Evolutionary conservation across 78 protist genomes (phyloP), one percentile per base, ranked within the genome.

Genomic region (Anaeramoeba flamelloides): DNA sequence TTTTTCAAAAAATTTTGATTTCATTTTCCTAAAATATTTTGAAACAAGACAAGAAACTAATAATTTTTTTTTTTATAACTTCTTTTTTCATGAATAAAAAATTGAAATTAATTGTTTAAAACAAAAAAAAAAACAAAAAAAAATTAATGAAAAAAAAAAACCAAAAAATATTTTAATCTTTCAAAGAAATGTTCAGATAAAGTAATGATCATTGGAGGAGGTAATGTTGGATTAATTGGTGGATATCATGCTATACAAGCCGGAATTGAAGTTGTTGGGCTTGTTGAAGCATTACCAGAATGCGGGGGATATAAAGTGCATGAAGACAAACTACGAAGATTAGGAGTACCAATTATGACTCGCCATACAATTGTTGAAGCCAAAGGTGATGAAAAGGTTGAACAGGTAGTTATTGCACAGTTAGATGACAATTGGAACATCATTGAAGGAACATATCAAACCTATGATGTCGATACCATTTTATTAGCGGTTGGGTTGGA

Each of bases 211-310:
- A 38, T 77, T 2, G 80, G 80, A 4, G 80, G 80, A 2, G 80
- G 80, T 1, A 77, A 77, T 4, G 80, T 77, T 31, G 80, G 80
- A 17, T n/a, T 77, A 38, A 4, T 77, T 31, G 78, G 37, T 37
- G 78, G 78, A 22, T 77, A 77, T 41, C 80, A 77, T 2, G 80
- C 80, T 1, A 77, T 77, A 1, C 80, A 77, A 4, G 80, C 80
- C 2, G 80, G 80, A 2, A 77, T 77, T 1, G 80, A 77, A 4
- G 80, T 77, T 17, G 80, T 77, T 2, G 38, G 32, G 1, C 38
- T 77, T 39, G 1, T 77, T 2, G 80, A 77, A 36, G 80, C 75
- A 1, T 3, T 4, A 38, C 53, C 34, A 17, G 4, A 4, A 34
- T 4, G 39, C 1, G 80, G 80, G 12, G 80, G 80, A 31, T 77